Percentiles rank a stretch among this genome's conserved stretches.
Evolutionary conservation across 2,329 filamentous ascomycete genomes (phyloP).

Genomic region (Rhynchosporium graminicola): DNA sequence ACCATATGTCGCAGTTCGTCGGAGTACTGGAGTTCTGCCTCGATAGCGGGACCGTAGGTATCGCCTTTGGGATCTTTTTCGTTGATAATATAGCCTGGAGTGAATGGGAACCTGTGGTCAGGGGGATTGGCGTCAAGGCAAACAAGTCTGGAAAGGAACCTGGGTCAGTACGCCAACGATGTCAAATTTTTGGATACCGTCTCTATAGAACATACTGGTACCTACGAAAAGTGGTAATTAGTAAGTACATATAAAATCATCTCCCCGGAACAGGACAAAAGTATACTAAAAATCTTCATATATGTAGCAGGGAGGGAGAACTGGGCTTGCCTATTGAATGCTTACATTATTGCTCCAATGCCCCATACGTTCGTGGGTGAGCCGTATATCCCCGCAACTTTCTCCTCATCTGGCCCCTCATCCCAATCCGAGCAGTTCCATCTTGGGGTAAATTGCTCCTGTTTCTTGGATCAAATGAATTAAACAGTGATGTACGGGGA

Average conservation of each 20-base stretch:
- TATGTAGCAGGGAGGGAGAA: too few relatives aligned
- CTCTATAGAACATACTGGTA: too few relatives aligned
- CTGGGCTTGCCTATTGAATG: too few relatives aligned
- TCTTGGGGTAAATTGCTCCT: conserved; percentile 7
- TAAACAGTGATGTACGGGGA: not conserved
- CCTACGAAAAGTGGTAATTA: too few relatives aligned
- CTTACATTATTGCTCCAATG: conserved; percentile 9
- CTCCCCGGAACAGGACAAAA: too few relatives aligned
- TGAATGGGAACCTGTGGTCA: not conserved
- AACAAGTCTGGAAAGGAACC: not conserved
- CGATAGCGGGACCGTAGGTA: conserved; percentile 8
- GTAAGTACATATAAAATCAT: too few relatives aligned
- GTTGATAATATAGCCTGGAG: not conserved
- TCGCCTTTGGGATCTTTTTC: not conserved
- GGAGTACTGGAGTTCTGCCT: not conserved
- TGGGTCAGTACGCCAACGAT: not conserved
- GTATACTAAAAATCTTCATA: too few relatives aligned
- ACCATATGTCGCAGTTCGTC: conserved; percentile 5
- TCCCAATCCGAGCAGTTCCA: conserved; percentile 5
- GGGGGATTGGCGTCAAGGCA: not conserved
- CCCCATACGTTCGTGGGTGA: conserved; percentile 12
- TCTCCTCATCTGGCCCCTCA: not conserved
- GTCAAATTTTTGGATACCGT: too few relatives aligned
- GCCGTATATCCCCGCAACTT: conserved; percentile 6
- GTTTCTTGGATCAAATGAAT: not conserved